These are phyloP conservation scores for Puccinia brachypodii DNA, from an alignment of 1,284 basidiomycete genomes.

Conservation along the genomic window DNA sequence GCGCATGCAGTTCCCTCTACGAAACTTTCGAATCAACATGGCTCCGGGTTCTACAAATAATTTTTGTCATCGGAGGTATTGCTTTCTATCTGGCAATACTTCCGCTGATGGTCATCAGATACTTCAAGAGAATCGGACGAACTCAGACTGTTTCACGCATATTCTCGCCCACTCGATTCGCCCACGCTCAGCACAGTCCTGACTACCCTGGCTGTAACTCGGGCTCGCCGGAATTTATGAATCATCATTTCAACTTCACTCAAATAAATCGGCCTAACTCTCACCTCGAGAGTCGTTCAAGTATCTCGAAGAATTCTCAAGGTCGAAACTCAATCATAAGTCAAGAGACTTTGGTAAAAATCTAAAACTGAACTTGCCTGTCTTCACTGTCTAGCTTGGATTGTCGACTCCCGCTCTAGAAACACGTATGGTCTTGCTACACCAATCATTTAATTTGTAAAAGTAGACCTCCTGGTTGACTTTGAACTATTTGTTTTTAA, in stretches of 20 bases:
- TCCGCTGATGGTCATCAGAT: conserved; percentile 13
- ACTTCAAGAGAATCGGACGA: conserved; percentile 23
- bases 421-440: background rate
- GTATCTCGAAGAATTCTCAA: background rate
- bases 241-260: background rate
- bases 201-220: background rate
- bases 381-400: background rate
- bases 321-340: conserved; percentile 10
- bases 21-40: conserved; percentile 13
- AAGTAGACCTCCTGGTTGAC: background rate
- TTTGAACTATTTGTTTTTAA: background rate
- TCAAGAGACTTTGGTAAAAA: conserved; percentile 20
- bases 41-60: background rate
- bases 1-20: conserved; percentile 8
- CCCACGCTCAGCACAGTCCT: background rate
- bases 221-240: background rate
- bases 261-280: background rate
- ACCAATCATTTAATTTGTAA: background rate
- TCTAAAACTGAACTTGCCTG: background rate
- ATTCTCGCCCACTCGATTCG: background rate
- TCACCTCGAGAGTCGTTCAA: background rate
- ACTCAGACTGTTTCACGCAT: conserved; percentile 16
- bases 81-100: conserved; percentile 16
- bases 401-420: background rate
- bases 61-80: conserved; percentile 8